A percentile compares a stretch with the other conserved stretches of the same genome.
These are phyloP conservation scores for Cystofilobasidium capitatum DNA, from an alignment of 768 basidiomycete genomes.

Conservation along the genomic window DNA sequence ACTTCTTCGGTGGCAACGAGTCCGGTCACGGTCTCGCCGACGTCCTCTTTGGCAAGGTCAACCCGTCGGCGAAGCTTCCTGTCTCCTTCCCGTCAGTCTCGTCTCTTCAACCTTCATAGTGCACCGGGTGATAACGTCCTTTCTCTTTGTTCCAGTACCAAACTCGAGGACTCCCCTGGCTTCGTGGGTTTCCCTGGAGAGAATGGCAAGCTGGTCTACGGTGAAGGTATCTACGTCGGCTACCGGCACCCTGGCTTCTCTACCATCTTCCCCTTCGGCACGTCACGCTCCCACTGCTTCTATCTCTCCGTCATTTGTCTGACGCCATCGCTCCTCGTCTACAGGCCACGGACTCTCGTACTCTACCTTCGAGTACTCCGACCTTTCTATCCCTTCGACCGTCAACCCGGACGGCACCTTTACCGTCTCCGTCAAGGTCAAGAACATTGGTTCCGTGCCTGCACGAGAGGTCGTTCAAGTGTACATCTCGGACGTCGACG, in stretches of 20 bases:
- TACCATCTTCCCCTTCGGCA: slow-evolving; percentile 36
- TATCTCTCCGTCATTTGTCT: background rate
- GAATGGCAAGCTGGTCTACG: slow-evolving; percentile 19
- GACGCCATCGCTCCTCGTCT: background rate
- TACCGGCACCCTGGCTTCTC: slow-evolving; percentile 33
- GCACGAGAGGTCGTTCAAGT: slow-evolving; percentile 31
- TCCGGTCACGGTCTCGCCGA: slow-evolving; percentile 38
- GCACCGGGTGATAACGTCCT: background rate
- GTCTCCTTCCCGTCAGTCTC: slow-evolving; percentile 22
- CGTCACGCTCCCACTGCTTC: background rate
- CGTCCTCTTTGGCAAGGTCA: slow-evolving; percentile 36
- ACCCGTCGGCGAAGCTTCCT: slow-evolving; percentile 38
- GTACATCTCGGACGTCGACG: background rate
- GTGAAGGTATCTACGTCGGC: slow-evolving; percentile 35
- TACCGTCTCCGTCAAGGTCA: slow-evolving; percentile 23
- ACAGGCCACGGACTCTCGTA: slow-evolving; percentile 28
- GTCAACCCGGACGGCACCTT: slow-evolving; percentile 18
- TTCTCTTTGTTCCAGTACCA: background rate
- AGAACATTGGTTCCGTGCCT: slow-evolving; percentile 26
- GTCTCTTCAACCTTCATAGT: background rate
- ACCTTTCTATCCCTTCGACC: slow-evolving; percentile 15
- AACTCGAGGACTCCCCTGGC: slow-evolving; percentile 3
- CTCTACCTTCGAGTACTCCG: slow-evolving; percentile 33
- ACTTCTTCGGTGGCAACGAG: slow-evolving; percentile 57
- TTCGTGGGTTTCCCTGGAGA: slow-evolving; percentile 7